phyloP scores from a whole-genome alignment of 768 basidiomycete species.

The Phlebiopsis gigantea region DNA sequence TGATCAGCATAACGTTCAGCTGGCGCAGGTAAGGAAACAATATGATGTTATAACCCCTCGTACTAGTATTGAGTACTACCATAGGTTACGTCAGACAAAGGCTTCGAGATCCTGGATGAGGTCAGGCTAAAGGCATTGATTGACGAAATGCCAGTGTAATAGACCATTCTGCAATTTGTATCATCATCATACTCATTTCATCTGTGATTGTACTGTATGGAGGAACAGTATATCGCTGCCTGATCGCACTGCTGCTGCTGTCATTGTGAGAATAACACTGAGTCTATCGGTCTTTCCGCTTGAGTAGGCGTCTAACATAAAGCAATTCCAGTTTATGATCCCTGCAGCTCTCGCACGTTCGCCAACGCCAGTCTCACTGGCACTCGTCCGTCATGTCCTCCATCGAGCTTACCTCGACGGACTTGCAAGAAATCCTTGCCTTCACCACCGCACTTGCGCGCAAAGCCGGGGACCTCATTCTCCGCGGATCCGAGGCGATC shows the following conservation, averaged over 20 bases:
- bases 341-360: no score
- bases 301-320: no score
- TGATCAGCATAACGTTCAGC: conserved; percentile 96
- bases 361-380: no score
- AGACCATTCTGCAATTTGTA: conserved; percentile 17
- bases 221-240: no score
- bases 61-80: conserved; percentile 22
- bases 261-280: no score
- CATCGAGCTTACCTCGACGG: conserved; percentile 16
- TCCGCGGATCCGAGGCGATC: conserved; percentile 74
- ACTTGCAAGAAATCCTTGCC: conserved; percentile 56
- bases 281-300: no score
- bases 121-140: conserved; percentile 77
- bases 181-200: conserved; percentile 3
- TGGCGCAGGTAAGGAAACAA: conserved; percentile 70
- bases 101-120: conserved; percentile 90
- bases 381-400: conserved; percentile 7
- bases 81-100: conserved; percentile 74
- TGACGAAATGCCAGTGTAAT: conserved; percentile 73
- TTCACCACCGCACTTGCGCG: conserved; percentile 72
- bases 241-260: no score
- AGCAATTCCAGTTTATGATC: no score
- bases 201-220: no score
- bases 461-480: conserved; percentile 69
- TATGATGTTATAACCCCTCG: neutral